Base-by-base conservation (phyloP, 1,284 basidiomycete species). In the Lignosus rhinocerotis region DNA sequence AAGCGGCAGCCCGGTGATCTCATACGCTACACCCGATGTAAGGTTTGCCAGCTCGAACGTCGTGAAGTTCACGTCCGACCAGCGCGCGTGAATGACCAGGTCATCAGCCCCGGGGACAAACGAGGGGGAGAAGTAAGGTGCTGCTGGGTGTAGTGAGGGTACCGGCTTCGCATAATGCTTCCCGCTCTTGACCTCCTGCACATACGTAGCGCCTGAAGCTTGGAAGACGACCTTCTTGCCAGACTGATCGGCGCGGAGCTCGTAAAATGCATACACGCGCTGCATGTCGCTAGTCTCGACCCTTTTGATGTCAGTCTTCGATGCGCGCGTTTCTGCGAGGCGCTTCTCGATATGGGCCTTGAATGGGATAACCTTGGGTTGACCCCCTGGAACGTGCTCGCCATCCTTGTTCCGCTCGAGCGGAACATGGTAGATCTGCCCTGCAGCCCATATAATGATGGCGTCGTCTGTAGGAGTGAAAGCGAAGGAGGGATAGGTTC, bases 401-500 rank as follows among this genome's bases (percentile, higher is more conserved):
- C 79, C 83, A 36, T 65, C 66, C 2, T 66, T 52, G 62, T 88
- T 87, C 32, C 67, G 66, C 5, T 75, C 62, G 19, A 90, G 70
- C 12, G 87, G 85, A 3, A 90, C 78, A 16, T 74, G 75, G 66
- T 83, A 82, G 19, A 90, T 86, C 61, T 88, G 81, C 9, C 87
- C 87, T 2, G 83, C 80, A 5, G 88, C 85, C 87, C 87, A 90
- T 56, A 90, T 84, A 60, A 90, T 77, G 56, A 90, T 74, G 0
- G 83, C 86, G 59, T 81, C 76, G 61, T 87, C 84, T 7, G 74
- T 71, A 0, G 86, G 83, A 0, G 84, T 81, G 69, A 89, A 90
- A 3, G 86, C 78, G 65, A 87, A 90, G 1, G 86, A 85, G 0
- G 88, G 87, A 63, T 90, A 90, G 25, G 88, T 87, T 16, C 88